These are phyloP conservation scores for Protomyces lactucae-debilis DNA, from an alignment of 1,139 yeast species.

Conservation along the genomic window DNA sequence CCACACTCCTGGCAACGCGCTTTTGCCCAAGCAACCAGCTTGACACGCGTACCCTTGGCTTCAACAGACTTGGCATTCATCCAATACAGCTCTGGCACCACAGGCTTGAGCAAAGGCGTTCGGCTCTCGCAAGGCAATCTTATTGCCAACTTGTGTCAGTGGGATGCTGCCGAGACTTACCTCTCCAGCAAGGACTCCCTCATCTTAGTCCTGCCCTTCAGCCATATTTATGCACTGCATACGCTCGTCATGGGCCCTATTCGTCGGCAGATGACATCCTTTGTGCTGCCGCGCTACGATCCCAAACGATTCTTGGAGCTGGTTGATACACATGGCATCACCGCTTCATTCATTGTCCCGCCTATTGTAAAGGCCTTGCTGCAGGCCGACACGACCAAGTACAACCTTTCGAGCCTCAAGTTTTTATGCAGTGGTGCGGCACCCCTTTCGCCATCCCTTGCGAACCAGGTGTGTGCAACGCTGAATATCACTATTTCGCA, in stretches of 20 bases:
- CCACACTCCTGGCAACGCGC: constrained; percentile 31
- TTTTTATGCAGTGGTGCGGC: constrained; percentile 42
- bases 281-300: constrained; percentile 39
- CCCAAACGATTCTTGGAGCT: constrained; percentile 37
- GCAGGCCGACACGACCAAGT: constrained; percentile 40
- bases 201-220: constrained; percentile 38
- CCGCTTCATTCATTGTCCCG: constrained; percentile 39
- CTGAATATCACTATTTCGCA: constrained; percentile 15
- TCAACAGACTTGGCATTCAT: constrained; percentile 38
- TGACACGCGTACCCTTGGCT: constrained; percentile 31
- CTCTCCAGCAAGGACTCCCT: not conserved
- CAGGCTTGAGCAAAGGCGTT: constrained; percentile 57
- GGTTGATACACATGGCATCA: constrained; percentile 36
- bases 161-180: constrained; percentile 11
- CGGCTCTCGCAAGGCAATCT: constrained; percentile 47
- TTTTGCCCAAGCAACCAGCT: constrained; percentile 15
- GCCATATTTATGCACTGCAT: constrained; percentile 42
- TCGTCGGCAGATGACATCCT: constrained; percentile 34
- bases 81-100: constrained; percentile 69
- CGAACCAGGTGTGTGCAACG: constrained; percentile 33
- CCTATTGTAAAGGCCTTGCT: constrained; percentile 42
- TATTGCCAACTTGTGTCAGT: constrained; percentile 34
- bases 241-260: constrained; percentile 35
- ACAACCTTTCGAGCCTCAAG: constrained; percentile 32
- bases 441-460: constrained; percentile 37